Evolutionary conservation across 768 basidiomycete genomes (phyloP), one percentile per base, ranked within the genome.

Genomic region (Xanthoconium purpureum): DNA sequence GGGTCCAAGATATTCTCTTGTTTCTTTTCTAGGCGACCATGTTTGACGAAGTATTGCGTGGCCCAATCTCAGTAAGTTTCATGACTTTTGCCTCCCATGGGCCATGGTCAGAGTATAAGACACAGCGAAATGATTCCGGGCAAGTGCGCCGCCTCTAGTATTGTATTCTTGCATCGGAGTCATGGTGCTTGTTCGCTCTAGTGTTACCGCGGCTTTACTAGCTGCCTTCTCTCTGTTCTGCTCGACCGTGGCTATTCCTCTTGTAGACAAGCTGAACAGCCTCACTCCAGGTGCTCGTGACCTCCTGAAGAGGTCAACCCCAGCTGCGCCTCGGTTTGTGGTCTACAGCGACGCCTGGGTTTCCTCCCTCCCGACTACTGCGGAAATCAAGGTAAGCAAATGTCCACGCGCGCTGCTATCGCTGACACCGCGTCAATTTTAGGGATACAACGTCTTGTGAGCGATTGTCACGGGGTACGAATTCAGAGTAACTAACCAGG

Each of bases 371-470:
- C 43, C 52, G 12, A 28, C 6, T 4, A 8, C 44, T 38, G 1
- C 28, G 6, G 4, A 46, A 1, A 24, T 53, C 24, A 10, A 38
- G 24, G 52, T 53, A 12, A 45, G n/a, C n/a, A n/a, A n/a, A n/a
- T n/a, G n/a, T n/a, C n/a, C n/a, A n/a, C n/a, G n/a, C n/a, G n/a
- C n/a, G n/a, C n/a, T n/a, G n/a, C n/a, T n/a, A n/a, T n/a, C n/a
- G n/a, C n/a, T n/a, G n/a, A n/a, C n/a, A n/a, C n/a, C n/a, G n/a
- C n/a, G n/a, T n/a, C n/a, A n/a, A n/a, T 33, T 6, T 33, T n/a
- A 33, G 32, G 32, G 32, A 6, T 33, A 6, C 32, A 33, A 70
- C 39, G 71, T 70, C 44, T 75, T 67, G 74, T 75, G 18, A 54
- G 60, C 53, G 18, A 13, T 2, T 10, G 12, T 2, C 3, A 40